These are phyloP conservation scores for Taphrina confusa DNA, from an alignment of 1,139 yeast species.

Conservation along the genomic window DNA sequence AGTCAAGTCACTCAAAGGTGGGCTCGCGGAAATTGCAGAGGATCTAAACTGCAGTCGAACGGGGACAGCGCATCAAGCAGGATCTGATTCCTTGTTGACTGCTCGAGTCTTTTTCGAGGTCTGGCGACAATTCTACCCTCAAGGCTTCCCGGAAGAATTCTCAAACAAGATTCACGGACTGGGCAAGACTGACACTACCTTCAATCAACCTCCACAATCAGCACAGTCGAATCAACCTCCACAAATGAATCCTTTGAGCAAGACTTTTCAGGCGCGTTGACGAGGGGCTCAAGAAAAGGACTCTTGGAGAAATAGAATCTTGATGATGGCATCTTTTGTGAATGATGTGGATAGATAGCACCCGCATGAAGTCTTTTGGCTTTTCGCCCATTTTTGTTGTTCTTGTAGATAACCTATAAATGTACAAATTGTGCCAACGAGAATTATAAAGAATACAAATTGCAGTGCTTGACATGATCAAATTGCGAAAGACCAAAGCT, in stretches of 20 bases:
- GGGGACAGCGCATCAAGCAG: slow-evolving; percentile 51
- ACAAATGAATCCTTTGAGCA: slow-evolving; percentile 23
- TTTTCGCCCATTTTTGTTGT: too few species aligned
- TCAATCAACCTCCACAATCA: slow-evolving; percentile 3
- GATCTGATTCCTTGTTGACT: slow-evolving; percentile 56
- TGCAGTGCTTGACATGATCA: too few species aligned
- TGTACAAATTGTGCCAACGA: too few species aligned
- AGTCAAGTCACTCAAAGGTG: slow-evolving; percentile 45
- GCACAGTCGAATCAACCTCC: slow-evolving; percentile 1
- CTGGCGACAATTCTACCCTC: slow-evolving; percentile 47
- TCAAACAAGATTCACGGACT: slow-evolving; percentile 31
- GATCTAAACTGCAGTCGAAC: slow-evolving; percentile 51
- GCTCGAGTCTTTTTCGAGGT: slow-evolving; percentile 57
- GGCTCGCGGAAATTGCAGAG: slow-evolving; percentile 54
- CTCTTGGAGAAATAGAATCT: too few species aligned
- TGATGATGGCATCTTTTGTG: too few species aligned
- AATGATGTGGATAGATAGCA: too few species aligned
- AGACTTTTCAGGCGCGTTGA: slow-evolving; percentile 16
- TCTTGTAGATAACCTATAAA: slow-evolving; percentile 2
- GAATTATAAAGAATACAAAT: too few species aligned
- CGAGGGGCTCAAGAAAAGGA: too few species aligned
- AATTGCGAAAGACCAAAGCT: too few species aligned
- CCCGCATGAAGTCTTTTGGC: too few species aligned
- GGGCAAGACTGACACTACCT: slow-evolving; percentile 19
- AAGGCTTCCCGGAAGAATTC: slow-evolving; percentile 28